A percentile compares a stretch with the other conserved stretches of the same genome.
Conservation (phyloP, 176 grass and related monocot species). For the Ensete glaucum region DNA sequence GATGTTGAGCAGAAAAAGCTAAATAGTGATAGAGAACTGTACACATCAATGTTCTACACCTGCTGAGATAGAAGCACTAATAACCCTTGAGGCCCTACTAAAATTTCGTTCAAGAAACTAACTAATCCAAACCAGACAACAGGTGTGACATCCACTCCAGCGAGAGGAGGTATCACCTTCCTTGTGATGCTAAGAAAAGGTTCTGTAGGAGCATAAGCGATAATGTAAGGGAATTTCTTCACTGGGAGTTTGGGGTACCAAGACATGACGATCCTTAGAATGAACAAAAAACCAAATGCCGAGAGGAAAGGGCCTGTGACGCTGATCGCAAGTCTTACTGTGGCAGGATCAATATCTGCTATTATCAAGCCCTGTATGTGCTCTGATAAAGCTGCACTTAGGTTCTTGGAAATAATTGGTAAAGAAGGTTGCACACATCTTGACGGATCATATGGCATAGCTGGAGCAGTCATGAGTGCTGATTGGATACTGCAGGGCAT, state of each 20-base stretch:
- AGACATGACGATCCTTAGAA: conserved; percentile 83
- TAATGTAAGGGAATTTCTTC: conserved; percentile 62
- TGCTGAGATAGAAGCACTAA: conserved; percentile 82
- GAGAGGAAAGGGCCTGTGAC: conserved; percentile 69
- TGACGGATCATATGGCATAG: neutral
- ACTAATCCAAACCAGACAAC: conserved; percentile 95
- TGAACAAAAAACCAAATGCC: conserved; percentile 71
- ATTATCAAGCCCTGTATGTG: conserved; percentile 6
- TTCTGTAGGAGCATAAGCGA: conserved; percentile 83
- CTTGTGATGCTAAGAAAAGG: conserved; percentile 55
- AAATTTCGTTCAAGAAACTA: conserved; percentile 89
- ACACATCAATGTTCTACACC: conserved; percentile 23
- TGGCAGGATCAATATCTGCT: conserved; percentile 59
- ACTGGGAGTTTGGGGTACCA: conserved; percentile 90
- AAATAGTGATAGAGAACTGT: no score
- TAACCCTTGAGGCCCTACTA: conserved; percentile 75
- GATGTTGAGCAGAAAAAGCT: no score
- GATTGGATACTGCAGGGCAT: neutral
- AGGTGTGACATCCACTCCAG: conserved; percentile 88
- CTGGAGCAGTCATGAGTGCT: neutral
- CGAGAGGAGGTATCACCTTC: conserved; percentile 78
- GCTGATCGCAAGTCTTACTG: conserved; percentile 35
- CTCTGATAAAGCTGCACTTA: neutral
- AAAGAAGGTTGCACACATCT: neutral
- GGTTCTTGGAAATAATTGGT: neutral